Conservation (phyloP, 176 grass and related monocot genomes). For the Ensete glaucum region DNA sequence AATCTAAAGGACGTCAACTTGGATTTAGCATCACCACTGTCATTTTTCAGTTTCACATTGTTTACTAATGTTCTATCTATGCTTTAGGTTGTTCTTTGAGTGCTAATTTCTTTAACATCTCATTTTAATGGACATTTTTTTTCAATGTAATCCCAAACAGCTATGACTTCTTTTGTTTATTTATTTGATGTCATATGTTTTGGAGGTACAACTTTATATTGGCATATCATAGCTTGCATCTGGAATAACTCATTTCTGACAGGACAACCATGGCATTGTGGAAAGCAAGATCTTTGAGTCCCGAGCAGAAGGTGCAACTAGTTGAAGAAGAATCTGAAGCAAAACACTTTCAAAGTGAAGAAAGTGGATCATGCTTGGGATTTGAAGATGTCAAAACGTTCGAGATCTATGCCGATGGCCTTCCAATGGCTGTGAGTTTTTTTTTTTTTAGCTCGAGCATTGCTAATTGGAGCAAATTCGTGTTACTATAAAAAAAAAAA, state of each 20-base stretch:
- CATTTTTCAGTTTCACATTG: no score
- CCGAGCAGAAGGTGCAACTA: conserved; percentile 59
- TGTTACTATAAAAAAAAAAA: background rate
- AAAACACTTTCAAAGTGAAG: conserved; percentile 48
- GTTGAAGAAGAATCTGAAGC: conserved; percentile 66
- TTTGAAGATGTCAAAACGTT: conserved; percentile 60
- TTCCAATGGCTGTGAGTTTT: conserved; percentile 52
- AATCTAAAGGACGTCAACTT: background rate
- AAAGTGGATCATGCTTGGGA: conserved; percentile 61
- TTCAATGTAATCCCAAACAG: no score
- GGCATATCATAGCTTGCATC: background rate
- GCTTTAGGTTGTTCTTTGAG: no score
- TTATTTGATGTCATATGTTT: no score
- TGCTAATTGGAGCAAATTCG: conserved; percentile 20
- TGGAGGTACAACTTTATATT: background rate
- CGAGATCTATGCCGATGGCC: conserved; percentile 44
- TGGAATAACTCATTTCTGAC: conserved; percentile 5
- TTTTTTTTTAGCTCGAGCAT: conserved; percentile 7
- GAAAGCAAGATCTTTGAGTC: conserved; percentile 79
- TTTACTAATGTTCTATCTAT: no score
- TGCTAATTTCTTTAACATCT: no score
- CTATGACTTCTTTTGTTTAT: no score
- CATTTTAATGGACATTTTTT: no score
- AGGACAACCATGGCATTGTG: conserved; percentile 91
- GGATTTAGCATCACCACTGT: background rate